These are phyloP conservation scores for Flaveria robusta DNA, from an alignment of 129 eudicot species.

Conservation along the genomic window DNA sequence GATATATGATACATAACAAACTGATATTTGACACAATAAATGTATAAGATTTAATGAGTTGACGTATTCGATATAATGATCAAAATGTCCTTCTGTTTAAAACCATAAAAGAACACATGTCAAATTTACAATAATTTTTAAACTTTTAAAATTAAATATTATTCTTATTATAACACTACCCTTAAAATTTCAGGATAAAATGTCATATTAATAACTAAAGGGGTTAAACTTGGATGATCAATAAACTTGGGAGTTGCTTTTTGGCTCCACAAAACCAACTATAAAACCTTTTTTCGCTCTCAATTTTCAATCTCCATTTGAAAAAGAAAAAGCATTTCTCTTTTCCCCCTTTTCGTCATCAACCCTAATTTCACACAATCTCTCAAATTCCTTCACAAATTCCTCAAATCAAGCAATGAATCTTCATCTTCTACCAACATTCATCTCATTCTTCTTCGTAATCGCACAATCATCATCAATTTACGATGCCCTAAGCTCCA, in stretches of 20 bases:
- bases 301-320: background rate
- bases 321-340: background rate
- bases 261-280: background rate
- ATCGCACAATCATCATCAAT: constrained; percentile 35
- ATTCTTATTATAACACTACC: too few species aligned
- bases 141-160: too few species aligned
- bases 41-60: too few species aligned
- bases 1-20: too few species aligned
- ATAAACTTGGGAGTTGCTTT: background rate
- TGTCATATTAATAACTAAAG: background rate
- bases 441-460: constrained; percentile 17
- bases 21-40: too few species aligned
- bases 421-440: background rate
- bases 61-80: too few species aligned
- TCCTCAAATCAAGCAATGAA: constrained; percentile 3
- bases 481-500: constrained; percentile 49
- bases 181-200: too few species aligned
- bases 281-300: background rate
- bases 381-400: background rate
- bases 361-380: constrained; percentile 34
- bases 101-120: too few species aligned
- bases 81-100: too few species aligned
- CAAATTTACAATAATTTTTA: too few species aligned
- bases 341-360: constrained; percentile 4
- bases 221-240: background rate